Base-by-base conservation (phyloP, 2,329 filamentous ascomycete species). In the Neonectria magnoliae region DNA sequence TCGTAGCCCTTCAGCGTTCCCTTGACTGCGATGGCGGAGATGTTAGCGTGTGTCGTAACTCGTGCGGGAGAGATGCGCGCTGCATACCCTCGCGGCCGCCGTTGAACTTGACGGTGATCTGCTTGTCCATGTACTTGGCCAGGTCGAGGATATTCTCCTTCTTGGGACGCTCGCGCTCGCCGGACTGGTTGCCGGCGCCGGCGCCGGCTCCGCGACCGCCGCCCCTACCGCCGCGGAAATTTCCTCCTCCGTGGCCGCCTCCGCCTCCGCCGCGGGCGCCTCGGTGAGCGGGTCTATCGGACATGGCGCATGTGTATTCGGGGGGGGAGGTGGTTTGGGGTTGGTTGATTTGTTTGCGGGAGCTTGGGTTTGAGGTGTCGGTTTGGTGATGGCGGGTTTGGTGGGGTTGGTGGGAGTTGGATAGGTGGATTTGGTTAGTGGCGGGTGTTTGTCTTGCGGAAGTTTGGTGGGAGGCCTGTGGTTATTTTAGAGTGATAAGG, bases 111-210 rank as follows among this genome's bases (percentile, higher is more conserved):
- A 99, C 94, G 10, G 88, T 92, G 72, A 99, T 93, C 77, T 91
- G 87, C 87, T 98, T 97, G 81, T 99, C 94, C 91, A 97, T 94
- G 81, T 98, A 99, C 83, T 97, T 97, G 77, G 86, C 89, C 75
- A 99, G 81, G 77, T 99, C 95, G 58, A 99, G 88, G 75, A 99
- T 99, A 79, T 98, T 98, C 82, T 99, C 96, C 85, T 98, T 98
- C 89, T 97, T 98, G 66, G 94, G 93, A 74, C 91, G 88, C 81
- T 97, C 93, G 71, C 86, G 82, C 66, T 87, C 78, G 52, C 80
- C 80, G 57, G 81, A 79, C 42, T 81, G 79, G 55, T 81, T 81
- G 42, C 73, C 73, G 38, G 75, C 76, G 41, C 76, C 78, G 57
- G 76, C 77, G 66, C 83, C 81, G 68, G 82, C 79, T 50, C 81